phyloP scores from a whole-genome alignment of 2,329 filamentous ascomycete species.

The Neurospora sp. region DNA sequence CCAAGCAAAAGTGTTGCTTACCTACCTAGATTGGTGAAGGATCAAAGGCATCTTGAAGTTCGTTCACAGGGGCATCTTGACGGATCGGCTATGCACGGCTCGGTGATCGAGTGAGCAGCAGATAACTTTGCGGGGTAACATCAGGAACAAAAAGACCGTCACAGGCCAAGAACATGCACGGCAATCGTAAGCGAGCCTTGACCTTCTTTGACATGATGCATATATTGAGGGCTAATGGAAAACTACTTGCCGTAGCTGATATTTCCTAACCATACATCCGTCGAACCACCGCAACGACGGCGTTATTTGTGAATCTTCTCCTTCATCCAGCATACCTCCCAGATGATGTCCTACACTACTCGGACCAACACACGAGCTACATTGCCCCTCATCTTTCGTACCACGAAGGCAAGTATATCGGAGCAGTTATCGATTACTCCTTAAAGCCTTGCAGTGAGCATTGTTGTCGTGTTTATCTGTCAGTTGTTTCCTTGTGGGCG shows the following conservation, averaged over 20 bases:
- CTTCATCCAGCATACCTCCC: not conserved
- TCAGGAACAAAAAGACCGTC: not conserved
- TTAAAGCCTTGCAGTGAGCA: not conserved
- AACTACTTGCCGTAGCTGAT: not conserved
- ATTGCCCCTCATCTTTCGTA: not conserved
- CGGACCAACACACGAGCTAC: not conserved
- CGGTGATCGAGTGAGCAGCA: not conserved
- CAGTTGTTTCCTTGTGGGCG: conserved; percentile 6
- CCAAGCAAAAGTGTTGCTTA: not conserved
- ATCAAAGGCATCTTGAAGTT: not conserved
- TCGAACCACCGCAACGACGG: not conserved
- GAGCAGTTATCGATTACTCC: not conserved
- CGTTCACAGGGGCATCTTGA: not conserved
- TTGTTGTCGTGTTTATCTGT: not conserved
- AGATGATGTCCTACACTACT: not conserved
- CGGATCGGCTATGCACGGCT: not conserved
- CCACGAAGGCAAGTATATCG: not conserved
- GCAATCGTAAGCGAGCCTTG: not conserved
- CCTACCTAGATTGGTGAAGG: not conserved
- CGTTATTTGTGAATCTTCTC: not conserved
- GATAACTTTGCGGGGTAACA: not conserved
- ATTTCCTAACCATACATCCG: not conserved
- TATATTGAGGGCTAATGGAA: not conserved
- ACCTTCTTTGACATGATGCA: not conserved
- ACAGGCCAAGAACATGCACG: not conserved